Evolutionary conservation across 352 stramenopile genomes (phyloP).

Genomic region (Phytophthora lateralis): DNA sequence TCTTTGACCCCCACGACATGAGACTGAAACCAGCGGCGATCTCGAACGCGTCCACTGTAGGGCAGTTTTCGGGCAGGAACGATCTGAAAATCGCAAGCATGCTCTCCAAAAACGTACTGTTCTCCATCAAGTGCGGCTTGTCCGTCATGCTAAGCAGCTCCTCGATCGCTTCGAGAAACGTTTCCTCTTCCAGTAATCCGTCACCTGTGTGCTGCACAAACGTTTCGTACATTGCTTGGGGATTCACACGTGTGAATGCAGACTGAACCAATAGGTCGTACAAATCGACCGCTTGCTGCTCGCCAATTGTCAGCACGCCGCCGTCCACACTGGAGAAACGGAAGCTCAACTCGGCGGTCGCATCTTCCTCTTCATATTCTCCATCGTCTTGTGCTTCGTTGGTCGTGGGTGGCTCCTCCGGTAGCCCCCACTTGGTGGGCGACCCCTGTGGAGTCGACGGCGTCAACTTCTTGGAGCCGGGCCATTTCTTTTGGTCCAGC

Average conservation of each 20-base stretch:
- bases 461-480: constrained; percentile 50
- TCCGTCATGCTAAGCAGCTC: constrained; percentile 83
- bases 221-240: constrained; percentile 84
- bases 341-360: constrained; percentile 52
- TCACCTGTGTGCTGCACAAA: constrained; percentile 88
- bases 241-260: constrained; percentile 71
- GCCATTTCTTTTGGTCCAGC: constrained; percentile 74
- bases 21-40: constrained; percentile 83
- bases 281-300: constrained; percentile 61
- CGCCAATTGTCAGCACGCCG: constrained; percentile 57
- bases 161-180: constrained; percentile 80
- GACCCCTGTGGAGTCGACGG: constrained; percentile 25
- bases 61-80: constrained; percentile 68
- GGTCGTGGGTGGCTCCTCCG: constrained; percentile 13
- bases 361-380: constrained; percentile 24
- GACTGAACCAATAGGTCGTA: constrained; percentile 71
- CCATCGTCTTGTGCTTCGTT: constrained; percentile 33
- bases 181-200: constrained; percentile 82
- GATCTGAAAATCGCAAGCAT: constrained; percentile 81
- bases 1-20: constrained; percentile 86
- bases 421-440: constrained; percentile 33
- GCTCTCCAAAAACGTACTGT: constrained; percentile 74
- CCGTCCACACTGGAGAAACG: constrained; percentile 75
- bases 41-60: constrained; percentile 82
- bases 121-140: constrained; percentile 70